These are phyloP conservation scores for Panus rudis DNA, from an alignment of 768 basidiomycete genomes.

Conservation along the genomic window DNA sequence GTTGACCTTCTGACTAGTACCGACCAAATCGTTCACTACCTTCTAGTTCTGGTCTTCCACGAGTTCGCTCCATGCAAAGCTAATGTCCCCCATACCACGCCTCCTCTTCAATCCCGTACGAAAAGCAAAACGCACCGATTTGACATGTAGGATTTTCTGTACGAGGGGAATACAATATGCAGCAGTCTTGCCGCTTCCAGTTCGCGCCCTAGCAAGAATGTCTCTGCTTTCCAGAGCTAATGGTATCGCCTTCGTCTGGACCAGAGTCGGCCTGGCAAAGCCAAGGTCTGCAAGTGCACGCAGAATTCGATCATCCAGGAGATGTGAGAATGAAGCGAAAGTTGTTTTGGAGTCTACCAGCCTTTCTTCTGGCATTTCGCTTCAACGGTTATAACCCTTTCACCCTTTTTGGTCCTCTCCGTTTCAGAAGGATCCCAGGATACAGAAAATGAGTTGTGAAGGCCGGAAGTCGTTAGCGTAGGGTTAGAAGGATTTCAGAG, in stretches of 20 bases:
- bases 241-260: conserved; percentile 90
- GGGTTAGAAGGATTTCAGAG: no score
- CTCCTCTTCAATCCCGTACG: no score
- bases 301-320: conserved; percentile 80
- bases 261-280: conserved; percentile 85
- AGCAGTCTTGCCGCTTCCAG: conserved; percentile 95
- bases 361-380: conserved; percentile 24
- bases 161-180: conserved; percentile 90
- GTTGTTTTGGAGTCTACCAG: conserved; percentile 25
- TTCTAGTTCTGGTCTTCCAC: no score
- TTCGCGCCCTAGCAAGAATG: conserved; percentile 89
- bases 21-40: no score
- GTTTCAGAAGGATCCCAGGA: no score
- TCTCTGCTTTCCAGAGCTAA: conserved; percentile 84
- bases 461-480: no score
- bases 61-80: no score
- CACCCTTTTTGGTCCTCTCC: no score
- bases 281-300: conserved; percentile 85
- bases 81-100: no score
- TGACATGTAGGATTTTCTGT: conserved; percentile 79
- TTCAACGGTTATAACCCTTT: no score
- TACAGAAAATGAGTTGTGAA: no score
- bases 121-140: conserved; percentile 52
- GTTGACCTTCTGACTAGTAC: no score
- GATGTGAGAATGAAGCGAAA: conserved; percentile 54